phyloP scores from a whole-genome alignment of 345 rosid species.

The Theobroma cacao region DNA sequence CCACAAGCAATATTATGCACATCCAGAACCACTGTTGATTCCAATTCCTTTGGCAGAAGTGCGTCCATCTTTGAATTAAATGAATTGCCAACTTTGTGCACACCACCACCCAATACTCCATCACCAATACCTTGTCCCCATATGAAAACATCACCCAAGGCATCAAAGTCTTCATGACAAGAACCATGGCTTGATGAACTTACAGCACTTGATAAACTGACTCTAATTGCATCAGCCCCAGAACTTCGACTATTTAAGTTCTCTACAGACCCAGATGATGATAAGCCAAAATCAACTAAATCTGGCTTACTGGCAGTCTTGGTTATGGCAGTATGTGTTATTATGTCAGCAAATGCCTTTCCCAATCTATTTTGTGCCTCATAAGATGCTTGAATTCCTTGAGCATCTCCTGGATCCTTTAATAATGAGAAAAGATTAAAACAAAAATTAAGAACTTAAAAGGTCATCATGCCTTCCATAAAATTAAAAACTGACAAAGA shows the following conservation, averaged over 20 bases:
- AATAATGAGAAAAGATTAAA: slow-evolving; percentile 7
- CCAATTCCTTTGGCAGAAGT: slow-evolving; percentile 72
- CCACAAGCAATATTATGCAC: slow-evolving; percentile 79
- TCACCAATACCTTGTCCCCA: slow-evolving; percentile 86
- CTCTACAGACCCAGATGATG: slow-evolving; percentile 32
- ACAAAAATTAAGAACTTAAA: not conserved
- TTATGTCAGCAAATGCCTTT: slow-evolving; percentile 66
- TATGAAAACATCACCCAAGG: slow-evolving; percentile 76
- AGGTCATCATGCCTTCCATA: not conserved
- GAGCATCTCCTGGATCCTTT: slow-evolving; percentile 54
- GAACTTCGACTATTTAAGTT: slow-evolving; percentile 56
- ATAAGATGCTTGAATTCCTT: slow-evolving; percentile 37
- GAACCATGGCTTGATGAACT: slow-evolving; percentile 93
- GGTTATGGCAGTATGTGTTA: slow-evolving; percentile 53
- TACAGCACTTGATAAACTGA: slow-evolving; percentile 79
- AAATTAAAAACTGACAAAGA: slow-evolving; percentile 11
- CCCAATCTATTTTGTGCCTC: slow-evolving; percentile 64
- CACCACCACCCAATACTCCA: slow-evolving; percentile 57
- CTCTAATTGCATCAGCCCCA: slow-evolving; percentile 50
- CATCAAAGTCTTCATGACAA: slow-evolving; percentile 71
- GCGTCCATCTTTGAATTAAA: slow-evolving; percentile 45
- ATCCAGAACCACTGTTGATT: slow-evolving; percentile 67
- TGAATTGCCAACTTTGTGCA: slow-evolving; percentile 30
- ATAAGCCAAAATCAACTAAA: slow-evolving; percentile 29
- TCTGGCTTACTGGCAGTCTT: slow-evolving; percentile 43